Base-by-base conservation (phyloP, 2,329 filamentous ascomycete genomes). In the Fusarium temperatum region DNA sequence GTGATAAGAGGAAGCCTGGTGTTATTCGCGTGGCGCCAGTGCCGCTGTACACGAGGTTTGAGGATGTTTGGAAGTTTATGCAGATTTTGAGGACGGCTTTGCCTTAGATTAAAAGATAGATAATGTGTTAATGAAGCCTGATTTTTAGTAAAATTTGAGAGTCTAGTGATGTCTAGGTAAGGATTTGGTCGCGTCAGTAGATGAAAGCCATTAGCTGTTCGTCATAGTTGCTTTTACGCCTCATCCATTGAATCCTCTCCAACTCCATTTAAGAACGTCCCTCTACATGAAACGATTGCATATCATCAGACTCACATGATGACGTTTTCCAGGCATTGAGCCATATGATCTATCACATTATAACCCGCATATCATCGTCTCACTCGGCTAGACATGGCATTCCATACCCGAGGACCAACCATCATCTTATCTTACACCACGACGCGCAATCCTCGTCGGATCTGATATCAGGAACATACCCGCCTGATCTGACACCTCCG, bases 1-100 rank as follows among this genome's bases (percentile, higher is more conserved):
- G 93, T 42, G 95, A 98, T 80, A 93, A 96, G 86, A 87, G 95
- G 67, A 94, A 93, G 81, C 95, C 95, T 3, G 91, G 95, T 79
- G 95, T 98, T 22, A 91, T 98, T 57, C 87, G 95, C 4, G 90
- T 97, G 3, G 94, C 95, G 5, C 95, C 95, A 3, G 92, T 93
- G 47, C 94, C 95, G 14, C 81, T 98, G 74, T 98, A 97, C 83
- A 96, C 96, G 78, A 90, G 89, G 1, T 97, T 93, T 80, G 86
- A 87, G 67, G 95, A 98, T 76, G 91, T 95, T 12, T 87, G 83
- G 82, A 82, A 75, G 53, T 87, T 86, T 63, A 85, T 87, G 81
- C 80, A 85, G 70, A 80, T 84, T 8, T 59, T 87, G 54, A 77
- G 81, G 42, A 74, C 73, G 3, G 81, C 82, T 12, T 69, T 84